Percentiles rank a stretch among this genome's conserved stretches.
Conservation (phyloP, 345 rosid genomes). For the Aquilaria malaccensis region DNA sequence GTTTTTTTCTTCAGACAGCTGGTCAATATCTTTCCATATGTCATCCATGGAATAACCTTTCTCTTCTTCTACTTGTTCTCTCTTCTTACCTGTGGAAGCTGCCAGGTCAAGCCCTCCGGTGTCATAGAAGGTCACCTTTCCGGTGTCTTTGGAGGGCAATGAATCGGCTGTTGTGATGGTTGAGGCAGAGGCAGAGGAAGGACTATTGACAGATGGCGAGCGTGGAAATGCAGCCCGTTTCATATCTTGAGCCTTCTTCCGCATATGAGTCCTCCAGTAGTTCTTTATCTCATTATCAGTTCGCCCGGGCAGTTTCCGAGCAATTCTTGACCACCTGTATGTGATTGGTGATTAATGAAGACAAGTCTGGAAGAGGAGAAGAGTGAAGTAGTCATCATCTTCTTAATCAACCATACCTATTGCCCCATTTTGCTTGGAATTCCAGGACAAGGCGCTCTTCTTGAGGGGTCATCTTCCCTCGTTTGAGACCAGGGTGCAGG, state of each 20-base stretch:
- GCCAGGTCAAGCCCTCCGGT: constrained; percentile 50
- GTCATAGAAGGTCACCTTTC: constrained; percentile 65
- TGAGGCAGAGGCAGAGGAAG: constrained; percentile 50
- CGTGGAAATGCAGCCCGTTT: constrained; percentile 36
- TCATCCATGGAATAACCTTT: constrained; percentile 69
- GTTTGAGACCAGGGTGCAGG: constrained; percentile 92
- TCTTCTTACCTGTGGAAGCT: constrained; percentile 23
- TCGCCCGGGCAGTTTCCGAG: constrained; percentile 84
- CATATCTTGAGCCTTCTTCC: constrained; percentile 81
- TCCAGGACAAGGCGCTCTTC: constrained; percentile 91
- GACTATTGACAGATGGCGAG: constrained; percentile 44
- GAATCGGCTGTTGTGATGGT: constrained; percentile 40
- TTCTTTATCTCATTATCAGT: constrained; percentile 98
- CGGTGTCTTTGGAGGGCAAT: constrained; percentile 33
- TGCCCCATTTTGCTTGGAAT: constrained; percentile 94
- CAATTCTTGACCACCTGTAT: constrained; percentile 94
- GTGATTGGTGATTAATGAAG: background rate
- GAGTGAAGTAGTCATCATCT: background rate
- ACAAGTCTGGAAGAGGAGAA: background rate
- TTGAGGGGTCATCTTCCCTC: constrained; percentile 93
- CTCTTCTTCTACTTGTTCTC: constrained; percentile 35
- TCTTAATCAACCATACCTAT: constrained; percentile 47
- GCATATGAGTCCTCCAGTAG: constrained; percentile 89
- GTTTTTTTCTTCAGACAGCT: constrained; percentile 36
- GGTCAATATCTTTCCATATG: constrained; percentile 79